phyloP scores from a whole-genome alignment of 2,329 filamentous ascomycete genomes.

The Arthrobotrys entomopaga region DNA sequence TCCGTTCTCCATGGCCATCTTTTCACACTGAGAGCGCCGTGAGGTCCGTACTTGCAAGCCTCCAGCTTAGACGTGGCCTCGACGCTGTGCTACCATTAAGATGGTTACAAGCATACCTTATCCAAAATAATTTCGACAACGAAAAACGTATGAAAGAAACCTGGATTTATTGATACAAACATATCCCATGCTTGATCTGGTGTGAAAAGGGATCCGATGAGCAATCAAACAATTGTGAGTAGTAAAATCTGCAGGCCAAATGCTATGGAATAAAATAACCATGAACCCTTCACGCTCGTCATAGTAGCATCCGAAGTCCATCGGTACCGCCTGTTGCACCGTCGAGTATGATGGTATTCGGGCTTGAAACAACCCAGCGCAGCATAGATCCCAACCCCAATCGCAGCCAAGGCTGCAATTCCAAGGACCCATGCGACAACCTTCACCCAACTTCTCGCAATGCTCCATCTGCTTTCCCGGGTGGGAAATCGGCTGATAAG shows the following conservation, averaged over 20 bases:
- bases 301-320: conserved; percentile 10
- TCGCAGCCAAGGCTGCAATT: not conserved
- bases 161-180: too few relatives aligned
- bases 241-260: conserved; percentile 20
- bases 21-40: too few relatives aligned
- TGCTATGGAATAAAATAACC: conserved; percentile 5
- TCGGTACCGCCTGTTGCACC: conserved; percentile 1
- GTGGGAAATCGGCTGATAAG: not conserved
- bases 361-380: conserved; percentile 32
- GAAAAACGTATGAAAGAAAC: too few relatives aligned
- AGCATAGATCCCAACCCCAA: conserved; percentile 30
- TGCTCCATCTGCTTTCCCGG: not conserved
- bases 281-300: conserved; percentile 7
- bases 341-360: conserved; percentile 4
- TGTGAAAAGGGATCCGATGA: too few relatives aligned
- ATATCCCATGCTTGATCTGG: too few relatives aligned
- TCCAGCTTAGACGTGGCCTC: too few relatives aligned
- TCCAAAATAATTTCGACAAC: too few relatives aligned
- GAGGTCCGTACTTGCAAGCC: too few relatives aligned
- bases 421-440: not conserved
- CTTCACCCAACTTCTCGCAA: not conserved
- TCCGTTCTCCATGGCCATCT: too few relatives aligned
- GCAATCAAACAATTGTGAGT: conserved; percentile 10
- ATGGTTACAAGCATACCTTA: too few relatives aligned
- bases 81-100: too few relatives aligned